phyloP scores from a whole-genome alignment of 108 stramenopile species.

The Cyclostephanos tholiformis region DNA sequence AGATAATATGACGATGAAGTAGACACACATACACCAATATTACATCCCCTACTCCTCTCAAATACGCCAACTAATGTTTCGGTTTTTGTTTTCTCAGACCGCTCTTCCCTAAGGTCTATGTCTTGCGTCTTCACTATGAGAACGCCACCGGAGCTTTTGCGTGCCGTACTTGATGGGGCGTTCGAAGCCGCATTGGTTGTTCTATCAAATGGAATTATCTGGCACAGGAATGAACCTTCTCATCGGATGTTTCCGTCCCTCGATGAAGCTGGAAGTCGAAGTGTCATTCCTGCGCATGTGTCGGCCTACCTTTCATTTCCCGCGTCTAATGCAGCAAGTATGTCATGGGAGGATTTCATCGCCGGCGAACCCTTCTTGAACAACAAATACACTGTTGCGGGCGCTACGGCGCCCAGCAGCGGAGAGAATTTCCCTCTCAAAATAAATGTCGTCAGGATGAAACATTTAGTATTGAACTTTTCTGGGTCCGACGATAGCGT shows the following conservation, averaged over 20 bases:
- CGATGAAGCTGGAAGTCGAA: neutral
- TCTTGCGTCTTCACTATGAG: neutral
- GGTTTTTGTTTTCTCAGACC: too few relatives aligned
- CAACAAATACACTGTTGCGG: slow-evolving; percentile 7
- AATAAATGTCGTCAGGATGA: slow-evolving; percentile 28
- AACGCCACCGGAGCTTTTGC: slow-evolving; percentile 26
- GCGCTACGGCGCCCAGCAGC: neutral
- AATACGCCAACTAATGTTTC: too few relatives aligned
- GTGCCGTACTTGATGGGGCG: slow-evolving; percentile 26
- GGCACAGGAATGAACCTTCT: slow-evolving; percentile 34
- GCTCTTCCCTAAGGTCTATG: too few relatives aligned
- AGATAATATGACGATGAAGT: too few relatives aligned
- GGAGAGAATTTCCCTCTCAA: slow-evolving; percentile 4
- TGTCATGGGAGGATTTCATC: slow-evolving; percentile 27
- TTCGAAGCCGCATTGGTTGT: slow-evolving; percentile 29
- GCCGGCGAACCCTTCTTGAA: slow-evolving; percentile 6
- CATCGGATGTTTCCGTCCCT: slow-evolving; percentile 15
- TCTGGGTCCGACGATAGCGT: neutral
- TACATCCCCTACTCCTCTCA: too few relatives aligned
- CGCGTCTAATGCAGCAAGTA: neutral
- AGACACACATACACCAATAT: too few relatives aligned
- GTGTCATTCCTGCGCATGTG: neutral
- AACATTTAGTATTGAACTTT: neutral
- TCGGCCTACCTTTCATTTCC: slow-evolving; percentile 21
- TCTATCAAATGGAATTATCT: slow-evolving; percentile 25